Percentiles rank a stretch among this genome's conserved stretches.
phyloP scores from a whole-genome alignment of 495 filamentous ascomycete species.

The Clavariopsis aquatica region DNA sequence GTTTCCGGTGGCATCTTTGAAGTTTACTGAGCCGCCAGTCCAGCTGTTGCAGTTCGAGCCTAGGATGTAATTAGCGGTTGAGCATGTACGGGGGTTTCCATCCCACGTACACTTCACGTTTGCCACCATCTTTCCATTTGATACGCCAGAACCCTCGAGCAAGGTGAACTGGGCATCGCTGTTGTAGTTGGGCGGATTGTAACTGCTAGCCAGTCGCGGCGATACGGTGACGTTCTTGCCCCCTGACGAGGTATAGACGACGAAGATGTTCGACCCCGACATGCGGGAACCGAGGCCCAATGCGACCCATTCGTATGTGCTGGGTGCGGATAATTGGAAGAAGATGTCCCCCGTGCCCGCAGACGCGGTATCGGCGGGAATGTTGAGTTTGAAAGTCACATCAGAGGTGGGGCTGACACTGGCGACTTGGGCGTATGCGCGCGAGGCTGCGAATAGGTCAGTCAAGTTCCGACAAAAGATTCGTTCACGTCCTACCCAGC shows the following conservation, averaged over 20 bases:
- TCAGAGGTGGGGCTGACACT: slow-evolving; percentile 26
- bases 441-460: slow-evolving; percentile 26
- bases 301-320: slow-evolving; percentile 43
- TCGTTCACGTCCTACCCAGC: slow-evolving; percentile 10
- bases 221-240: slow-evolving; percentile 48
- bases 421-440: slow-evolving; percentile 31
- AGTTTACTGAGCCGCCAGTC: slow-evolving; percentile 53
- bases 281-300: slow-evolving; percentile 46
- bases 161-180: slow-evolving; percentile 40
- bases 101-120: slow-evolving; percentile 44
- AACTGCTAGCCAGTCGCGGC: slow-evolving; percentile 37
- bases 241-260: slow-evolving; percentile 42
- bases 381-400: slow-evolving; percentile 45
- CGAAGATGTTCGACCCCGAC: slow-evolving; percentile 45
- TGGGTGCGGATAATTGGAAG: slow-evolving; percentile 46
- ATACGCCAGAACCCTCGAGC: slow-evolving; percentile 45
- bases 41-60: slow-evolving; percentile 62
- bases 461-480: neutral
- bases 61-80: slow-evolving; percentile 9
- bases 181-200: slow-evolving; percentile 39
- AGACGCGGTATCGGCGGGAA: slow-evolving; percentile 41
- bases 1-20: slow-evolving; percentile 47
- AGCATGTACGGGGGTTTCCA: neutral
- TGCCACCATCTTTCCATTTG: slow-evolving; percentile 44
- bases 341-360: slow-evolving; percentile 46